Evolutionary conservation across 441 rosid genomes (phyloP).

Genomic region (Eutrema salsugineum): DNA sequence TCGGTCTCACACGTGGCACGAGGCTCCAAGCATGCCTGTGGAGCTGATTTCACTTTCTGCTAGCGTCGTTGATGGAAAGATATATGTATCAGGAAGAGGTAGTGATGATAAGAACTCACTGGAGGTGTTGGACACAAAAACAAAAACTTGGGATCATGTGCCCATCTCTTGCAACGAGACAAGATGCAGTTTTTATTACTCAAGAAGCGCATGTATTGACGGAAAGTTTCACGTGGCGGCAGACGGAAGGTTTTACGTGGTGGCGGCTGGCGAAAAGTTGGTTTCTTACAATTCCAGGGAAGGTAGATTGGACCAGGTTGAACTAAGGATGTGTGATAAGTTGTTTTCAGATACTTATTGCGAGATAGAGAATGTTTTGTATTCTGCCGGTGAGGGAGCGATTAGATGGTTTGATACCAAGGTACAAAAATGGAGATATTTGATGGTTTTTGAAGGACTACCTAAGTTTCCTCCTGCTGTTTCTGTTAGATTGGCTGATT

Average conservation of each 20-base stretch:
- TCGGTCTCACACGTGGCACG: neutral
- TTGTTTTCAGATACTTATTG: neutral
- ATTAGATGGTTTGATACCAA: neutral
- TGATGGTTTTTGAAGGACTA: neutral
- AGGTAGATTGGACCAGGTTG: no score
- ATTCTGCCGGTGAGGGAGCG: neutral
- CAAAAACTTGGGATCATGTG: neutral
- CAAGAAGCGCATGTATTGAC: no score
- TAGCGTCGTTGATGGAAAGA: neutral
- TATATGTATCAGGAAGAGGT: neutral
- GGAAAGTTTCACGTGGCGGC: neutral
- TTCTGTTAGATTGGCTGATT: neutral
- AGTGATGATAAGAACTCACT: neutral
- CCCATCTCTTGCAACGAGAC: neutral
- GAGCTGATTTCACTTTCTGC: neutral
- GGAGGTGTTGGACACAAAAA: neutral
- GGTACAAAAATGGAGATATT: neutral
- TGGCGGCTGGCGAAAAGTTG: no score
- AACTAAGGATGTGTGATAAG: no score
- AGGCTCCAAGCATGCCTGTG: neutral
- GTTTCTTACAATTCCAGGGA: no score
- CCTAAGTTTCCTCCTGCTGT: neutral
- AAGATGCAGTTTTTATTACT: neutral
- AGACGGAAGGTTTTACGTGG: no score
- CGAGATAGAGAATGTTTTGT: neutral